Percentiles rank a stretch among this genome's conserved stretches.
Conservation (phyloP, 495 filamentous ascomycete genomes). For the Tuber calosporum region DNA sequence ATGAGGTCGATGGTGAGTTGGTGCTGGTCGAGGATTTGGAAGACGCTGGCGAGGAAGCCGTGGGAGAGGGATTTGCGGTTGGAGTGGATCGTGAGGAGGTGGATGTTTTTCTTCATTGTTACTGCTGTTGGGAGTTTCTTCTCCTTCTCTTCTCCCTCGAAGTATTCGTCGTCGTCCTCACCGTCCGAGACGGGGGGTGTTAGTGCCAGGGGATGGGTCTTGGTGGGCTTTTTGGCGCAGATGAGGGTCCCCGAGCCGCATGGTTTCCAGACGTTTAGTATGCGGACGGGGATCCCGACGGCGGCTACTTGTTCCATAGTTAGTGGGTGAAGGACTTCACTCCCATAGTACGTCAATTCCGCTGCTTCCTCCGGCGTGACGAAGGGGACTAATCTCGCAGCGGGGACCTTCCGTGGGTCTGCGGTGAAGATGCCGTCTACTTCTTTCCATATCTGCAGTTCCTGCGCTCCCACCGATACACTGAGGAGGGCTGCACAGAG, state of each 20-base stretch:
- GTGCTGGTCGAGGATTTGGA: slow-evolving; percentile 72
- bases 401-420: slow-evolving; percentile 76
- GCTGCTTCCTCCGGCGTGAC: slow-evolving; percentile 78
- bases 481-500: slow-evolving; percentile 72
- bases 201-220: not conserved
- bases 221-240: slow-evolving; percentile 42
- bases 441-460: slow-evolving; percentile 86
- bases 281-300: slow-evolving; percentile 70
- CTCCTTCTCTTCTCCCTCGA: not conserved
- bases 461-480: slow-evolving; percentile 63
- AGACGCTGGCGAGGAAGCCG: slow-evolving; percentile 86
- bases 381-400: slow-evolving; percentile 61
- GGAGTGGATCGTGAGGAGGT: slow-evolving; percentile 89
- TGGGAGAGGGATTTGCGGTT: slow-evolving; percentile 83
- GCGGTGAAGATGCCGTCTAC: slow-evolving; percentile 83
- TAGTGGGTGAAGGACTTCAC: slow-evolving; percentile 59
- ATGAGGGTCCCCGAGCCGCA: slow-evolving; percentile 77
- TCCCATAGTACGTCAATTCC: slow-evolving; percentile 79
- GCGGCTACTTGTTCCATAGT: slow-evolving; percentile 97
- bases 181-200: slow-evolving; percentile 2
- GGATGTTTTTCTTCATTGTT: slow-evolving; percentile 87
- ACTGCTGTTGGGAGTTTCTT: slow-evolving; percentile 66
- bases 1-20: slow-evolving; percentile 84
- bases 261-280: slow-evolving; percentile 96
- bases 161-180: not conserved